Conservation (phyloP, 129 eudicot genomes). For the Flaveria ramosissima region DNA sequence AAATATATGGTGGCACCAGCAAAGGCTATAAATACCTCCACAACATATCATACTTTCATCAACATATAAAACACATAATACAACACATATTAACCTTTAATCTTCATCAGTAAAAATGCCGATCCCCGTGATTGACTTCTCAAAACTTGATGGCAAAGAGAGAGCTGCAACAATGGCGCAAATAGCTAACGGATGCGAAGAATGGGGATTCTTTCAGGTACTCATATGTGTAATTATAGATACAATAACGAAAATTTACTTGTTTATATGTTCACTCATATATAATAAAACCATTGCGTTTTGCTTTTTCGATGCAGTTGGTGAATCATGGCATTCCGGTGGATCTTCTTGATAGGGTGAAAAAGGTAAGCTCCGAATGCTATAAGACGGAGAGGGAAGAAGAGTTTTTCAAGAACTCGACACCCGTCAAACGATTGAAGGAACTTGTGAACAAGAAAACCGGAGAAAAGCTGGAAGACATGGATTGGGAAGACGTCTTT, state of each 20-base stretch:
- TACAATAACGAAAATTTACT: no score
- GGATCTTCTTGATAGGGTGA: conserved; percentile 75
- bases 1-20: conserved; percentile 15
- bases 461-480: conserved; percentile 51
- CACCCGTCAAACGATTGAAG: conserved; percentile 49
- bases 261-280: not conserved
- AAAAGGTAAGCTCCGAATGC: conserved; percentile 58
- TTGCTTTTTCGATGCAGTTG: conserved; percentile 34
- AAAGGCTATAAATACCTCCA: conserved; percentile 40
- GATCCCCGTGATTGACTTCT: conserved; percentile 79
- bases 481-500: conserved; percentile 74
- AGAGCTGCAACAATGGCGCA: conserved; percentile 62
- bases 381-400: conserved; percentile 79
- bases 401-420: conserved; percentile 51
- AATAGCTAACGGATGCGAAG: conserved; percentile 68
- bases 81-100: not conserved
- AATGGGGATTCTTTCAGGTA: conserved; percentile 93
- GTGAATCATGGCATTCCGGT: conserved; percentile 64
- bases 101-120: conserved; percentile 44
- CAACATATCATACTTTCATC: not conserved
- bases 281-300: not conserved
- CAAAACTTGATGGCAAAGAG: conserved; percentile 60
- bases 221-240: not conserved
- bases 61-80: not conserved
- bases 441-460: conserved; percentile 51